A percentile compares a stretch with the other conserved stretches of the same genome.
Evolutionary conservation across 805 yeast genomes (phyloP).

Genomic region (Clavispora asparagi): DNA sequence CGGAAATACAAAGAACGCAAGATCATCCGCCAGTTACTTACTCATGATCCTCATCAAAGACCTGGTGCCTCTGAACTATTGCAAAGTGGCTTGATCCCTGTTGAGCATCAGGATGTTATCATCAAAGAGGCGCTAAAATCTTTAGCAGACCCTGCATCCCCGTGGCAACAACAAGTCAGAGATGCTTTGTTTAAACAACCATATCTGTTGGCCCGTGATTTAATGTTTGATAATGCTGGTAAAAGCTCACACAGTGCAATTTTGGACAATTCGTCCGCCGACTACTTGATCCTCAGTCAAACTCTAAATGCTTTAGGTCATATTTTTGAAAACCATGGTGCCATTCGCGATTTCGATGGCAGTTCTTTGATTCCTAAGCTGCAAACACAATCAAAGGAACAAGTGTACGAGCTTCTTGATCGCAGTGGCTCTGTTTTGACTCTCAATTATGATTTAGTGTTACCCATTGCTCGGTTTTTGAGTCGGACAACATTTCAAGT

Average conservation of each 20-base stretch:
- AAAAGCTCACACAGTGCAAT: constrained; percentile 20
- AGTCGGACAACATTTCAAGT: constrained; percentile 54
- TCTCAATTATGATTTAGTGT: constrained; percentile 80
- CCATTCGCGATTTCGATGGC: constrained; percentile 69
- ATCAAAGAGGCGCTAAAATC: constrained; percentile 84
- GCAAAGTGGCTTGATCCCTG: constrained; percentile 79
- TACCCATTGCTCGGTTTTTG: constrained; percentile 83
- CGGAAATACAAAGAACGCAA: constrained; percentile 56
- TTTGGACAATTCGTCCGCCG: constrained; percentile 28
- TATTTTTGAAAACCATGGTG: constrained; percentile 80
- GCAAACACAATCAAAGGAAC: constrained; percentile 55
- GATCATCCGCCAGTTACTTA: constrained; percentile 61
- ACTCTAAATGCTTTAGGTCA: constrained; percentile 55
- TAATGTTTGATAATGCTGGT: constrained; percentile 61
- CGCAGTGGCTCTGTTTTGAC: constrained; percentile 84
- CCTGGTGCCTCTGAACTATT: constrained; percentile 77
- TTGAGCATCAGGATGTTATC: constrained; percentile 83
- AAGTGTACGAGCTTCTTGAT: constrained; percentile 77
- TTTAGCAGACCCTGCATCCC: constrained; percentile 83
- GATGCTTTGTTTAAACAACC: constrained; percentile 83
- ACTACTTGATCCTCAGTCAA: constrained; percentile 53
- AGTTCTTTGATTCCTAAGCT: constrained; percentile 73
- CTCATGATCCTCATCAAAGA: constrained; percentile 72
- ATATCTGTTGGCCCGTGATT: constrained; percentile 76
- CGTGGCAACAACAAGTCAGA: constrained; percentile 92